phyloP scores from a whole-genome alignment of 2,329 filamentous ascomycete genomes.

The Scytalidium lignicola region DNA sequence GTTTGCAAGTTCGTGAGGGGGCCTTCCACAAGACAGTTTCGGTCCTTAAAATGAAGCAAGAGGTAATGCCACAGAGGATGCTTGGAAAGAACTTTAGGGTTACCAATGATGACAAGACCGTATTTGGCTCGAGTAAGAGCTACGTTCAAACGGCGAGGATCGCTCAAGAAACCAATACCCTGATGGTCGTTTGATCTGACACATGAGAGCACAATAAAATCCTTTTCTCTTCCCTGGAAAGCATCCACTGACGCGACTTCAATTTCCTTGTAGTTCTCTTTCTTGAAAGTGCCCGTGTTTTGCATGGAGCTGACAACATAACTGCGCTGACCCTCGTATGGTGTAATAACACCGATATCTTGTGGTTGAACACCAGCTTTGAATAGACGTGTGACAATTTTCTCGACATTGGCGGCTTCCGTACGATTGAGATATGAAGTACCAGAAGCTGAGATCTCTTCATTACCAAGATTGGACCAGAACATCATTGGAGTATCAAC shows the following conservation, averaged over 20 bases:
- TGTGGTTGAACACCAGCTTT: slow-evolving; percentile 93
- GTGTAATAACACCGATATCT: slow-evolving; percentile 96
- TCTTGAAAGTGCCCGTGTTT: slow-evolving; percentile 93
- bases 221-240: slow-evolving; percentile 98
- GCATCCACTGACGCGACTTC: slow-evolving; percentile 98
- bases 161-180: slow-evolving; percentile 96
- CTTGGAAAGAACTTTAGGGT: slow-evolving; percentile 95
- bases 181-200: slow-evolving; percentile 98
- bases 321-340: slow-evolving; percentile 96
- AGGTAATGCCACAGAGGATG: slow-evolving; percentile 97
- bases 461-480: slow-evolving; percentile 96
- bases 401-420: slow-evolving; percentile 95
- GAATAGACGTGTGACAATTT: slow-evolving; percentile 97
- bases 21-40: slow-evolving; percentile 91
- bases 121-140: slow-evolving; percentile 96
- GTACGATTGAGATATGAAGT: slow-evolving; percentile 98
- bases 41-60: slow-evolving; percentile 93
- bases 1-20: slow-evolving; percentile 94
- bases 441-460: slow-evolving; percentile 96
- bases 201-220: slow-evolving; percentile 96
- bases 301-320: slow-evolving; percentile 99
- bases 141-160: slow-evolving; percentile 94
- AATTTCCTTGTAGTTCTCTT: slow-evolving; percentile 97
- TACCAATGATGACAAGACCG: slow-evolving; percentile 91
- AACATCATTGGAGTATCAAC: slow-evolving; percentile 98